Evolutionary conservation across 768 basidiomycete species (phyloP), one percentile per base, ranked within the genome.

Genomic region (Pisolithus marmoratus): DNA sequence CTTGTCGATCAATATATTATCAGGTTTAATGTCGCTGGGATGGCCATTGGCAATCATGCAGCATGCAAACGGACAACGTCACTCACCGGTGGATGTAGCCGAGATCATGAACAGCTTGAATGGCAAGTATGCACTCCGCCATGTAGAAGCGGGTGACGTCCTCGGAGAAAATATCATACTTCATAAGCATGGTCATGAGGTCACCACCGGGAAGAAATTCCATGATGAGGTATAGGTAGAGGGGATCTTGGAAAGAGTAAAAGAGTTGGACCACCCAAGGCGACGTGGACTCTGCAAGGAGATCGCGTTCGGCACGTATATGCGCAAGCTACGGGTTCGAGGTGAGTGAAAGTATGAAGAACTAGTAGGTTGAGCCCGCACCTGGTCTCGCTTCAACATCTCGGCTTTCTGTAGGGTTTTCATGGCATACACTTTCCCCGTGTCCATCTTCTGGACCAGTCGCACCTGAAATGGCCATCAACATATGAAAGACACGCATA

Each of bases 171-270:
- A 95, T 89, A 68, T 97, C 95, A 70, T 99, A 98, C 71, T 97
- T 98, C 87, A 99, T 99, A 60, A 99, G 75, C 95, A 98, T 99
- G 12, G 96, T 97, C 95, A 99, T 98, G 56, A 99, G 76, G 67
- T 99, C 95, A n/a, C 95, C 95, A 42, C 95, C 95, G 36, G 83
- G 82, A 41, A 84, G 75, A 70, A 87, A 88, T 70, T 88, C 86
- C 95, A 99, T 99, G 75, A 99, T 90, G 54, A 99, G 82, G 73
- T 97, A 99, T 24, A 99, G 83, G 65, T 95, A 97, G 48, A 91
- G 74, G 1, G 90, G 83, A 68, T 98, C 96, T 69, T 99, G 95
- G 79, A 97, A 98, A 36, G 94, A 96, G 70, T 96, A 98, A 76
- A 88, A 98, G 17, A 98, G 76, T 63, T 96, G 94, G 2, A 97